Conservation (phyloP, 495 filamentous ascomycete genomes). For the Penicillium ochrochloron region DNA sequence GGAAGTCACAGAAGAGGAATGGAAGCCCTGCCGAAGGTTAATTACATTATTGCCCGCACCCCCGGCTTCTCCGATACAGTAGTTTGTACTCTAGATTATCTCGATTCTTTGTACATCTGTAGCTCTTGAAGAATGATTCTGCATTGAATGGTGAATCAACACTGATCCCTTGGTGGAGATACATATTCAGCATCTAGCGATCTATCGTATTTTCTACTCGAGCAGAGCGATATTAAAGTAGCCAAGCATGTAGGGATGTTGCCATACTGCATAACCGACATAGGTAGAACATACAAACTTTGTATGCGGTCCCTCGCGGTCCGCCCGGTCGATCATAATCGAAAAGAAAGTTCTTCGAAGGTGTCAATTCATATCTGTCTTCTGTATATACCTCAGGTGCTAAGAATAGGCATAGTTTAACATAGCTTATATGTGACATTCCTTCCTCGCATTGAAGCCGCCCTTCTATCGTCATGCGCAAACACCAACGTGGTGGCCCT, state of each 20-base stretch:
- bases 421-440: background rate
- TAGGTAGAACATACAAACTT: background rate
- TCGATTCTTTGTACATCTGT: background rate
- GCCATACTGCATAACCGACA: too few relatives aligned
- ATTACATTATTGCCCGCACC: constrained; percentile 9
- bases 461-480: background rate
- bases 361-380: background rate
- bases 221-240: too few relatives aligned
- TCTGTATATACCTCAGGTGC: too few relatives aligned
- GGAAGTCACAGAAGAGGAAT: constrained; percentile 17
- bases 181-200: too few relatives aligned
- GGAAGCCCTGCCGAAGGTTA: constrained; percentile 28
- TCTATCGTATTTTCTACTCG: too few relatives aligned
- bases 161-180: too few relatives aligned
- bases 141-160: background rate
- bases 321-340: background rate
- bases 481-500: background rate
- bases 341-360: background rate
- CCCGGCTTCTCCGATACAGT: background rate
- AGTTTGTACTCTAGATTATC: background rate
- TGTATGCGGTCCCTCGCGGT: background rate
- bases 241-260: too few relatives aligned
- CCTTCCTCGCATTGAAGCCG: background rate
- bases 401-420: background rate
- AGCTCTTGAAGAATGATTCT: background rate